phyloP scores from a whole-genome alignment of 2,329 filamentous ascomycete species.

The Xylaria sp. region DNA sequence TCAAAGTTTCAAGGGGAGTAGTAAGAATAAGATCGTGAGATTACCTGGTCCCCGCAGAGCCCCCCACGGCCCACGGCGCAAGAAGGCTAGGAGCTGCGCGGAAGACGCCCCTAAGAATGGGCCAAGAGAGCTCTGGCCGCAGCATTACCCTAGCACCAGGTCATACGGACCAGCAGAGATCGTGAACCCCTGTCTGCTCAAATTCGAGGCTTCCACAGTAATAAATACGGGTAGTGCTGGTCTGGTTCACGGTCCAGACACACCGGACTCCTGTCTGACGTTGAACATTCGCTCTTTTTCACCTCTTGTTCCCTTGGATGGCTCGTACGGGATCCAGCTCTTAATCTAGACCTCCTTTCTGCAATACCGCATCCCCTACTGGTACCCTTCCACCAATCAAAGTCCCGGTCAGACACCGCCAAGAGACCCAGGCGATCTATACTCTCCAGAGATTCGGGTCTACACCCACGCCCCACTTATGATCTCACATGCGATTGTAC shows the following conservation, averaged over 20 bases:
- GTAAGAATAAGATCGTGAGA: slow-evolving; percentile 20
- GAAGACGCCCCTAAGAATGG: slow-evolving; percentile 9
- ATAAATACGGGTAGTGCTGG: neutral
- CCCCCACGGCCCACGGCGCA: slow-evolving; percentile 10
- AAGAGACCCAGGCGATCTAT: slow-evolving; percentile 24
- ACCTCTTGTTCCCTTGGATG: too few relatives aligned
- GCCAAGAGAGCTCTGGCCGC: slow-evolving; percentile 28
- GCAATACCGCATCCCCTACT: neutral
- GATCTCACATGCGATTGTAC: slow-evolving; percentile 16
- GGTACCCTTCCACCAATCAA: neutral
- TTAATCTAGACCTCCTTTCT: neutral
- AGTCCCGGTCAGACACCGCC: slow-evolving; percentile 11
- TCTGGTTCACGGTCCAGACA: neutral
- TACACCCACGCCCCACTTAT: slow-evolving; percentile 18
- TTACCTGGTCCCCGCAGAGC: slow-evolving; percentile 16
- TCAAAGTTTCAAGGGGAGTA: neutral
- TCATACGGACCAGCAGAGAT: slow-evolving; percentile 32
- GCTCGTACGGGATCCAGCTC: too few relatives aligned
- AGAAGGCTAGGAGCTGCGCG: slow-evolving; percentile 10
- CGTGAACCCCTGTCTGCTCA: slow-evolving; percentile 25
- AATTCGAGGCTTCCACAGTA: neutral
- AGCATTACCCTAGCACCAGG: slow-evolving; percentile 24
- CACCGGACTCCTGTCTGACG: neutral
- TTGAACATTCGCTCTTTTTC: neutral
- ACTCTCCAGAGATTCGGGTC: slow-evolving; percentile 28